These are phyloP conservation scores for Fusarium acutatum DNA, from an alignment of 2,329 filamentous ascomycete genomes.

Conservation along the genomic window DNA sequence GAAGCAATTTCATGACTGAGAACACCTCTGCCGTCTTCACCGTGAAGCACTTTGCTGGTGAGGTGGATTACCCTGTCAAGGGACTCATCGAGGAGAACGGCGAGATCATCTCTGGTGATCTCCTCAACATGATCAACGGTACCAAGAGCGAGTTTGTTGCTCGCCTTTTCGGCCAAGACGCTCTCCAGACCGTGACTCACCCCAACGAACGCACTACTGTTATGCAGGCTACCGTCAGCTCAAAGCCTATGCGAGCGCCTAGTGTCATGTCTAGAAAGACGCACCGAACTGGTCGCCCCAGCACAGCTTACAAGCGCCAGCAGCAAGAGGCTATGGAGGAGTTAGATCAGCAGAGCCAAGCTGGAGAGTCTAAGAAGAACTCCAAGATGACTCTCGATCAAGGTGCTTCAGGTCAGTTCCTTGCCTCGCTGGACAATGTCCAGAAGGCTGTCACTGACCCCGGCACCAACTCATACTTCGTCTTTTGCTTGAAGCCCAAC, in stretches of 20 bases:
- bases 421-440: slow-evolving; percentile 88
- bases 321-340: slow-evolving; percentile 57
- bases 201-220: slow-evolving; percentile 90
- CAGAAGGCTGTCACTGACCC: slow-evolving; percentile 84
- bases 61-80: slow-evolving; percentile 91
- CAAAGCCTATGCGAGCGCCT: slow-evolving; percentile 90
- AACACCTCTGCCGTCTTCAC: slow-evolving; percentile 85
- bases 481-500: slow-evolving; percentile 97
- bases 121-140: slow-evolving; percentile 91
- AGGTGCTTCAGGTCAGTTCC: slow-evolving; percentile 91
- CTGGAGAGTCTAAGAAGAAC: slow-evolving; percentile 53
- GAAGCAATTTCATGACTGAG: slow-evolving; percentile 88
- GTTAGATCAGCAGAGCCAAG: slow-evolving; percentile 59
- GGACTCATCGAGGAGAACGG: slow-evolving; percentile 94
- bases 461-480: slow-evolving; percentile 91
- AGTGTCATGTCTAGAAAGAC: slow-evolving; percentile 88
- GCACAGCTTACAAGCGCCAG: slow-evolving; percentile 49
- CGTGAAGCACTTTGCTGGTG: slow-evolving; percentile 93
- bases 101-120: slow-evolving; percentile 92
- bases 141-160: slow-evolving; percentile 90
- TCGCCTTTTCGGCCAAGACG: slow-evolving; percentile 95
- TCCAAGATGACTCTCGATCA: slow-evolving; percentile 69
- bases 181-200: slow-evolving; percentile 90
- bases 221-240: slow-evolving; percentile 95
- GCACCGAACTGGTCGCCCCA: slow-evolving; percentile 49